Evolutionary conservation across 2,329 filamentous ascomycete species (phyloP).

Genomic region (Tolypocladium tropicale): DNA sequence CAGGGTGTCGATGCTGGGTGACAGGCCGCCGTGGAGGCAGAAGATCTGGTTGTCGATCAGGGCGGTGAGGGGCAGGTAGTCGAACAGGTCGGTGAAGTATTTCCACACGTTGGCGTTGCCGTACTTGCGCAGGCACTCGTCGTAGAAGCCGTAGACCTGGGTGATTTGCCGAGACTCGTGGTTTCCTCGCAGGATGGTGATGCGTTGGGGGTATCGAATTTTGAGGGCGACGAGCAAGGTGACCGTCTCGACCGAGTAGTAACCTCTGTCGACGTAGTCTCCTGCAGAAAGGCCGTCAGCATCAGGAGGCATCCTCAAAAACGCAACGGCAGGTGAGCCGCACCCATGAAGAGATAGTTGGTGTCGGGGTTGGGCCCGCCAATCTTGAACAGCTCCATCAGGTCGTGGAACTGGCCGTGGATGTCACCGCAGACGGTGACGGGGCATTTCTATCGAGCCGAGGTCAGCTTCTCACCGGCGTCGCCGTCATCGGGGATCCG

Average conservation of each 20-base stretch:
- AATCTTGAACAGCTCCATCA: constrained; percentile 99
- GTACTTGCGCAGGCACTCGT: constrained; percentile 97
- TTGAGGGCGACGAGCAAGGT: constrained; percentile 93
- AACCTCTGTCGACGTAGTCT: constrained; percentile 97
- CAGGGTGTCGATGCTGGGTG: constrained; percentile 89
- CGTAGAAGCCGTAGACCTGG: constrained; percentile 98
- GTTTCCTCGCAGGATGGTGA: constrained; percentile 97
- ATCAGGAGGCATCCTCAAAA: neutral
- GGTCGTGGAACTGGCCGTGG: constrained; percentile 95
- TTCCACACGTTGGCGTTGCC: constrained; percentile 99
- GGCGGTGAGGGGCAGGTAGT: constrained; percentile 93
- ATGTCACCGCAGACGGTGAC: constrained; percentile 99
- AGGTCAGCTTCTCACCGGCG: neutral
- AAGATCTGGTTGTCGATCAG: constrained; percentile 99
- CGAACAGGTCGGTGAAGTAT: constrained; percentile 97
- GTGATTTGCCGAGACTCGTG: constrained; percentile 99
- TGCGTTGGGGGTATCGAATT: constrained; percentile 94
- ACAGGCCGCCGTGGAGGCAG: constrained; percentile 93
- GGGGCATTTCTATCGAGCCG: constrained; percentile 68
- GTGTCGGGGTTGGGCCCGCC: constrained; percentile 96
- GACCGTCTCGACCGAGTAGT: constrained; percentile 98
- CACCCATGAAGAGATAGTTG: constrained; percentile 99
- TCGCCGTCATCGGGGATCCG: too few species aligned
- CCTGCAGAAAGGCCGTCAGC: constrained; percentile 38
- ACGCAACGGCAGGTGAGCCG: constrained; percentile 15